Evolutionary conservation across 768 basidiomycete species (phyloP).

Genomic region (Chiua virens): DNA sequence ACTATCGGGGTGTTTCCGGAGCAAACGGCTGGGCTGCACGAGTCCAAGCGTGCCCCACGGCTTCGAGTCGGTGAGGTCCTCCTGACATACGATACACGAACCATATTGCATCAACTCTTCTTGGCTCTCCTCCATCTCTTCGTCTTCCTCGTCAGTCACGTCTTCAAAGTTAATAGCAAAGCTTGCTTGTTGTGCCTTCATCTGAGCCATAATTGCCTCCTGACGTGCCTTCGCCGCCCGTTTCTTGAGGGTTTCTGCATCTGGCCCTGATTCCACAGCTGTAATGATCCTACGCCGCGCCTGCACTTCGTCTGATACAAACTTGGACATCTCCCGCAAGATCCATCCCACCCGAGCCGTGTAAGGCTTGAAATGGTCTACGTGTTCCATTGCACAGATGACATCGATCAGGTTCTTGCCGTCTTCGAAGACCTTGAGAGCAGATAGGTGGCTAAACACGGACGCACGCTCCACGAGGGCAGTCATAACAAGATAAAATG

Average conservation of each 20-base stretch:
- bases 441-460: constrained; percentile 60
- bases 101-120: constrained; percentile 65
- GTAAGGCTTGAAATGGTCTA: constrained; percentile 74
- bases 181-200: constrained; percentile 88
- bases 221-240: constrained; percentile 87
- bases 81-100: constrained; percentile 98
- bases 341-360: constrained; percentile 75
- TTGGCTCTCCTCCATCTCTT: constrained; percentile 44
- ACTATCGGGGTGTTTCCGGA: constrained; percentile 75
- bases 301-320: constrained; percentile 59
- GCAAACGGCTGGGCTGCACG: constrained; percentile 82
- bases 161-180: constrained; percentile 81
- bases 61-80: constrained; percentile 71
- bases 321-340: constrained; percentile 53
- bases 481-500: constrained; percentile 83
- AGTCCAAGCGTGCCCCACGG: constrained; percentile 87
- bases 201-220: constrained; percentile 92
- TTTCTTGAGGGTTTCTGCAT: constrained; percentile 73
- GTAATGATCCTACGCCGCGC: constrained; percentile 46
- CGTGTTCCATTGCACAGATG: constrained; percentile 75
- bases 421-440: constrained; percentile 55
- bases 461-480: constrained; percentile 70
- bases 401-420: constrained; percentile 65
- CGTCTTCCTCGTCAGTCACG: constrained; percentile 66
- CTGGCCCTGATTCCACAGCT: constrained; percentile 35